Percentiles rank a stretch among this genome's conserved stretches.
phyloP scores from a whole-genome alignment of 768 basidiomycete species.

The Rhodotorula paludigena region DNA sequence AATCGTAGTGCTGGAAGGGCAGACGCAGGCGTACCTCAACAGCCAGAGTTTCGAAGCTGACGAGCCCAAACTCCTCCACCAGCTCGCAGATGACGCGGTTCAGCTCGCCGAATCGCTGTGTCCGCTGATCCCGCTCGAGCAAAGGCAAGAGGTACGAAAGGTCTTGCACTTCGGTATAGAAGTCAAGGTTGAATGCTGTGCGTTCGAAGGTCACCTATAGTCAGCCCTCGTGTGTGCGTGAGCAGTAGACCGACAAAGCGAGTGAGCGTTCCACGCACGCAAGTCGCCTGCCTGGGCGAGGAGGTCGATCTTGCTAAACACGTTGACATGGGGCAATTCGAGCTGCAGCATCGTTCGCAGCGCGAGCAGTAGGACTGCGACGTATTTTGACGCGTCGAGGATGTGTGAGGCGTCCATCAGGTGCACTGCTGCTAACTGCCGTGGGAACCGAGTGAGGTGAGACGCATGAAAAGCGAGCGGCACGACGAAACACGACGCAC shows the following conservation, averaged over 20 bases:
- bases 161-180: conserved; percentile 97
- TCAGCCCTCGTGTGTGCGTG: not conserved
- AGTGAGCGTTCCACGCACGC: conserved; percentile 54
- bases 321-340: conserved; percentile 96
- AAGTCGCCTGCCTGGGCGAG: conserved; percentile 83
- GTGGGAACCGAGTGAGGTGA: not conserved
- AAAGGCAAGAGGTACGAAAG: conserved; percentile 76
- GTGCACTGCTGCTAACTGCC: conserved; percentile 86
- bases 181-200: conserved; percentile 91
- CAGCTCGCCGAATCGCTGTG: conserved; percentile 67
- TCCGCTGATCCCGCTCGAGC: conserved; percentile 56
- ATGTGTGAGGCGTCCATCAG: conserved; percentile 96
- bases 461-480: not conserved
- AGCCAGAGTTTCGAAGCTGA: conserved; percentile 93
- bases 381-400: conserved; percentile 89
- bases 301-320: conserved; percentile 92
- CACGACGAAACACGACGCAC: conserved; percentile 55
- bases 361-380: conserved; percentile 84
- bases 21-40: conserved; percentile 64
- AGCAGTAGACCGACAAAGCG: too few relatives aligned
- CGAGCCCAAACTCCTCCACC: conserved; percentile 87
- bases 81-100: conserved; percentile 86
- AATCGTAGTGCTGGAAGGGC: not conserved
- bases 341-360: conserved; percentile 96
- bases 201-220: not conserved